Percentiles rank a stretch among this genome's conserved stretches.
Conservation (phyloP, 108 stramenopile species). For the Conticribra weissflogii region DNA sequence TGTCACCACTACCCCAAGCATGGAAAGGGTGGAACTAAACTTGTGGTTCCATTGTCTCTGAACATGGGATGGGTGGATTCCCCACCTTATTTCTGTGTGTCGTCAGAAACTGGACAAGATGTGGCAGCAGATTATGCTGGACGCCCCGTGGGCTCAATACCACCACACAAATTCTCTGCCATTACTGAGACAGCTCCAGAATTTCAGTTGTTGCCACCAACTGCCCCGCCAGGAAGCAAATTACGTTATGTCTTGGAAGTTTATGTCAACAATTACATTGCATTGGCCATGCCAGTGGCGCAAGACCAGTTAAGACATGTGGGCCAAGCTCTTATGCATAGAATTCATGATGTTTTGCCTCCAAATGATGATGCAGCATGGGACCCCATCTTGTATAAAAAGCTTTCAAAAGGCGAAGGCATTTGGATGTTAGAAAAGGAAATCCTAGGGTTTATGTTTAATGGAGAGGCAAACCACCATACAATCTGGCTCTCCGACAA, state of each 20-base stretch:
- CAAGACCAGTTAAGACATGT: constrained; percentile 6
- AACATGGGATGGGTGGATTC: not conserved
- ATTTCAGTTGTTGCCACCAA: not conserved
- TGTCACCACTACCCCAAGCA: not conserved
- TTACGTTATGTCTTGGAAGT: constrained; percentile 13
- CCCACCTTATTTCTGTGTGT: not conserved
- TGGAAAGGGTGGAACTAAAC: not conserved
- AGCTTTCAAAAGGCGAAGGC: constrained; percentile 2
- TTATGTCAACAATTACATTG: constrained; percentile 28
- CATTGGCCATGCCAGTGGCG: constrained; percentile 2
- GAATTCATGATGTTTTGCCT: constrained; percentile 28
- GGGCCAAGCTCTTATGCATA: not conserved
- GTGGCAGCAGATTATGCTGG: constrained; percentile 10
- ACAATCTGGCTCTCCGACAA: too few relatives aligned
- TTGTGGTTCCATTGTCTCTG: not conserved
- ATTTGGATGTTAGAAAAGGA: not conserved
- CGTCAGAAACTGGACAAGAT: constrained; percentile 28
- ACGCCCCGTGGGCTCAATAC: not conserved
- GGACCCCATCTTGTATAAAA: constrained; percentile 37
- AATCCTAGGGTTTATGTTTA: constrained; percentile 4
- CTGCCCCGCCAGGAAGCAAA: not conserved
- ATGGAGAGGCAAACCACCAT: too few relatives aligned
- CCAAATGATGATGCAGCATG: not conserved
- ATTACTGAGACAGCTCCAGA: not conserved
- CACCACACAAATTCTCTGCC: not conserved